These are phyloP conservation scores for Diutina pseudorugosa DNA, from an alignment of 1,139 yeast species.

Conservation along the genomic window DNA sequence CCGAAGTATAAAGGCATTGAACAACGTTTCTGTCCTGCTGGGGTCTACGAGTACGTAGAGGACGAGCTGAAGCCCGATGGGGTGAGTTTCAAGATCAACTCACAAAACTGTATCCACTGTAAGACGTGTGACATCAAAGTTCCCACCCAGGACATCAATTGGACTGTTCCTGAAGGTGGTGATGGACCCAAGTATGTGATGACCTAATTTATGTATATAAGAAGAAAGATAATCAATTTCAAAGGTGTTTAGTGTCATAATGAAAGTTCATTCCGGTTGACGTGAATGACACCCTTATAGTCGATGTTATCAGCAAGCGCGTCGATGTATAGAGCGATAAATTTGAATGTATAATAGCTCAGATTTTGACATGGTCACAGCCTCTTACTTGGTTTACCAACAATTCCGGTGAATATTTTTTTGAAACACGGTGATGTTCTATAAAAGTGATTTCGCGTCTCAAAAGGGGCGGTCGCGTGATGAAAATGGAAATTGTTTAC, in stretches of 20 bases:
- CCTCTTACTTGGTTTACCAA: too few species aligned
- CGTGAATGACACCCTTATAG: too few species aligned
- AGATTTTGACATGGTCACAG: too few species aligned
- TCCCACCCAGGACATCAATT: conserved; percentile 85
- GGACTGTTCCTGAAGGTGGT: conserved; percentile 98
- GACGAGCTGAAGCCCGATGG: conserved; percentile 49
- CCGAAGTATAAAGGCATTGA: conserved; percentile 80
- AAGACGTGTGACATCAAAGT: conserved; percentile 96
- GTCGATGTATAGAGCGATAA: too few species aligned
- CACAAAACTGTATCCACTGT: conserved; percentile 96
- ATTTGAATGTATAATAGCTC: too few species aligned
- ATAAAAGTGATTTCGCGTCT: not conserved
- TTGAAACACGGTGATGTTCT: not conserved
- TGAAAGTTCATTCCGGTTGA: too few species aligned
- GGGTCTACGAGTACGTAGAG: conserved; percentile 86
- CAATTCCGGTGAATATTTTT: too few species aligned
- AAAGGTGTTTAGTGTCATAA: not conserved
- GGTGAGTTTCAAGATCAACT: conserved; percentile 80
- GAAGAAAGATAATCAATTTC: not conserved
- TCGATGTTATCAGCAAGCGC: too few species aligned
- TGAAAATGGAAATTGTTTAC: not conserved
- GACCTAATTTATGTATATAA: conserved; percentile 26
- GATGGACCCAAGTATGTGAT: conserved; percentile 92
- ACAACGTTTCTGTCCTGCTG: conserved; percentile 93
- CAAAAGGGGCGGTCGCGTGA: not conserved